A percentile compares a stretch with the other conserved stretches of the same genome.
Evolutionary conservation across 768 basidiomycete genomes (phyloP).

Genomic region (Trametes cubensis): DNA sequence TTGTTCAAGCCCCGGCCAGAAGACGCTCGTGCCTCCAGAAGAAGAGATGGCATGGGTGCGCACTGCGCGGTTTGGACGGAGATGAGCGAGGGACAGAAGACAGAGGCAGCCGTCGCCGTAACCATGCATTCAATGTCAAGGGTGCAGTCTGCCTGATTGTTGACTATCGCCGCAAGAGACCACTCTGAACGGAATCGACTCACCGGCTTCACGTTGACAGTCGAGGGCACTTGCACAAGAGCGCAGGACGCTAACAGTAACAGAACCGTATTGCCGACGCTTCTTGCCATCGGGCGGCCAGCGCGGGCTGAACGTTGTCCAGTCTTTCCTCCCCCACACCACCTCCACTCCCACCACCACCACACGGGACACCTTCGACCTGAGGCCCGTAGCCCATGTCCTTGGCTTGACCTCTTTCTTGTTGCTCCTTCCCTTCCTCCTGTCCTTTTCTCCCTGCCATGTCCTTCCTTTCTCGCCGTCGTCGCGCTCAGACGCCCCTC

Average conservation of each 20-base stretch:
- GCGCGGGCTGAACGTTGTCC: slow-evolving; percentile 10
- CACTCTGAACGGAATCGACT: not conserved
- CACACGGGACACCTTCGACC: not conserved
- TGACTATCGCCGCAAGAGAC: not conserved
- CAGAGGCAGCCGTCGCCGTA: not conserved
- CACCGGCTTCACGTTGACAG: not conserved
- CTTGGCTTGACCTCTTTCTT: not conserved
- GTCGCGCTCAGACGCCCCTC: slow-evolving; percentile 11
- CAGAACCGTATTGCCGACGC: slow-evolving; percentile 15
- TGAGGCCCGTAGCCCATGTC: slow-evolving; percentile 12
- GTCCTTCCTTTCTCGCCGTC: slow-evolving; percentile 25
- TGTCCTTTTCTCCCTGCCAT: slow-evolving; percentile 12
- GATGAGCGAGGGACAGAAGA: not conserved
- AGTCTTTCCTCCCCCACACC: not conserved
- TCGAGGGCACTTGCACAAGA: not conserved
- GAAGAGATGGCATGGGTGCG: not conserved
- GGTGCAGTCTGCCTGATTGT: not conserved
- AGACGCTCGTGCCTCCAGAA: too few species aligned
- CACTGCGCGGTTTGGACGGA: slow-evolving; percentile 1
- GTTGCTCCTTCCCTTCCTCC: not conserved
- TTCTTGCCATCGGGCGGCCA: slow-evolving; percentile 15
- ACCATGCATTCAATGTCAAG: not conserved
- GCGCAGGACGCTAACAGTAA: slow-evolving; percentile 12
- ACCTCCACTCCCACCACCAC: slow-evolving; percentile 2
- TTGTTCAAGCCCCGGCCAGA: not conserved